Evolutionary conservation across 768 basidiomycete species (phyloP), one percentile per base, ranked within the genome.

Genomic region (Lanmaoa pseudosensibilis): DNA sequence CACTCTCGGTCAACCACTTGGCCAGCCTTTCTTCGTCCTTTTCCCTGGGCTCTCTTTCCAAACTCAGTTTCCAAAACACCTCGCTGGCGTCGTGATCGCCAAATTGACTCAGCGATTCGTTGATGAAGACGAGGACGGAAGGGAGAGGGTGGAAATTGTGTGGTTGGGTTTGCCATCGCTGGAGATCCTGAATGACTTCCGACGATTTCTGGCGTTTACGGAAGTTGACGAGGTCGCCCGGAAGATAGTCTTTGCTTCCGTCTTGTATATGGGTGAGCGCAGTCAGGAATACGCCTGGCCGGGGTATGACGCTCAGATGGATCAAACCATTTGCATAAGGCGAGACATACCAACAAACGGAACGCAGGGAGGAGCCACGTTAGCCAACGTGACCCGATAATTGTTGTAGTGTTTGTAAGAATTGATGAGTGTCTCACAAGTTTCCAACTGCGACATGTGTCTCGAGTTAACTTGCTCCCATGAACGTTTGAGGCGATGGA

Each of bases 331-430:
- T 53, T 10, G 12, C 18, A 27, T 15, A 8, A 15, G 16, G 8
- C 1, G 32, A 12, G 30, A 65, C 81, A 32, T 63, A 86, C 86
- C 87, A 16, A 88, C 75, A 72, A 88, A 88, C 4, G 87, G 87
- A 10, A 88, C 82, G 53, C 86, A 87, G 39, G 87, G 87, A 11
- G 85, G 83, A 19, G 78, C 75, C 19, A 85, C 78, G 18, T 72
- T 74, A 39, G 82, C 80, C 45, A 88, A 69, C 25, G 78, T 75
- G 43, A 75, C 70, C 50, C 83, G 80, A 69, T 86, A 88, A 50
- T 77, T 83, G 54, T 81, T 80, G 73, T 86, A 88, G 61, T 87
- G 88, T 70, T 83, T 85, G 65, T 82, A 83, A 33, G 85, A 81
- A 62, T 85, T 80, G 63, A 89, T 78, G 40, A 82, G 78, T 55